phyloP scores from a whole-genome alignment of 2,329 filamentous ascomycete genomes.

The Cercospora sp. region DNA sequence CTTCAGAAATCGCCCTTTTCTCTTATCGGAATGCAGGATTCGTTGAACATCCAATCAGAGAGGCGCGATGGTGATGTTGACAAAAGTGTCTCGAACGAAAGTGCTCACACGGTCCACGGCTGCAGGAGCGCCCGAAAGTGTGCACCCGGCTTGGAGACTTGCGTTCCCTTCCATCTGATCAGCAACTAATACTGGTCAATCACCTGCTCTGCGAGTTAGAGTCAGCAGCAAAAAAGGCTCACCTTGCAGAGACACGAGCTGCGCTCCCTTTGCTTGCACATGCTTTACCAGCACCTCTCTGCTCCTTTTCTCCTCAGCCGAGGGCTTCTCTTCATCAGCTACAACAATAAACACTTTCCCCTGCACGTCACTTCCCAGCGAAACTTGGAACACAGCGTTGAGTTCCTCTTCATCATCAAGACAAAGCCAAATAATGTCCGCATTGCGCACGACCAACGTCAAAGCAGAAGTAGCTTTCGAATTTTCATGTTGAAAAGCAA shows the following conservation, averaged over 20 bases:
- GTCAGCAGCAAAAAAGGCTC: not conserved
- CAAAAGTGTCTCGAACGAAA: not conserved
- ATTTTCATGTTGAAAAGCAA: slow-evolving; percentile 8
- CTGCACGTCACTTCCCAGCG: slow-evolving; percentile 1
- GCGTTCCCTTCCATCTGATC: not conserved
- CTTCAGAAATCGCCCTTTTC: not conserved
- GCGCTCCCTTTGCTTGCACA: not conserved
- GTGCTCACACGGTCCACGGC: not conserved
- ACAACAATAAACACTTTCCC: slow-evolving; percentile 2
- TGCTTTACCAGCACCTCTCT: not conserved
- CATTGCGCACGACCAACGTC: not conserved
- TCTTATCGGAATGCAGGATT: no score
- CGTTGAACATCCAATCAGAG: not conserved
- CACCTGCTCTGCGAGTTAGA: not conserved
- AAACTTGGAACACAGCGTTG: not conserved
- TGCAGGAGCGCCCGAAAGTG: not conserved
- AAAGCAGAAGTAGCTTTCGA: slow-evolving; percentile 1
- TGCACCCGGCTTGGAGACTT: not conserved
- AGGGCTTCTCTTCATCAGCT: not conserved
- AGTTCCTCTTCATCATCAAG: not conserved
- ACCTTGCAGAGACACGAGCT: not conserved
- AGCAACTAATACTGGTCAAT: not conserved
- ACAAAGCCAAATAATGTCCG: slow-evolving; percentile 4
- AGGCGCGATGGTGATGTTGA: not conserved
- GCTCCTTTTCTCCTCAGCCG: not conserved